A percentile compares a stretch with the other conserved stretches of the same genome.
Conservation (phyloP, 768 basidiomycete genomes). For the Amanita rubescens region DNA sequence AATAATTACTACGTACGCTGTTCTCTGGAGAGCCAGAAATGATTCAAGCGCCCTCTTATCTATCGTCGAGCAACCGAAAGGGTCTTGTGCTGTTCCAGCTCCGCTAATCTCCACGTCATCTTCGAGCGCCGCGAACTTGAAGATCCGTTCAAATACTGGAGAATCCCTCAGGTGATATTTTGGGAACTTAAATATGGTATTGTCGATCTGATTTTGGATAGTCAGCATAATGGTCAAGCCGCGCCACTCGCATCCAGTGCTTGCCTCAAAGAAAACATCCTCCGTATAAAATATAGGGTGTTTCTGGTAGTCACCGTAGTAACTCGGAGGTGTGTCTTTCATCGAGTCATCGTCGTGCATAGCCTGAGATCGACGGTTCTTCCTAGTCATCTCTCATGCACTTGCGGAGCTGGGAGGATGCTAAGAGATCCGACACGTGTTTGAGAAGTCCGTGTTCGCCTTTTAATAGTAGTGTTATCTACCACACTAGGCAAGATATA, state of each 20-base stretch:
- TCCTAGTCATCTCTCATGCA: too few species aligned
- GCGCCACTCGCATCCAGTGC: neutral
- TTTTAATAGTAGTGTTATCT: too few species aligned
- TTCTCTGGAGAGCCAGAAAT: neutral
- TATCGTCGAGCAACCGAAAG: neutral
- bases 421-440: too few species aligned
- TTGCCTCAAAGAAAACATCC: neutral
- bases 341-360: too few species aligned
- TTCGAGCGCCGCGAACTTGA: neutral
- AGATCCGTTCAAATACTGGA: neutral
- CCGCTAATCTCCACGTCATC: neutral
- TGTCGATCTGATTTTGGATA: neutral
- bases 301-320: neutral
- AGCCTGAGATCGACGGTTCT: too few species aligned
- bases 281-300: neutral
- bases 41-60: neutral
- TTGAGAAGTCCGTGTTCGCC: too few species aligned
- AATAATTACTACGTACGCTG: neutral
- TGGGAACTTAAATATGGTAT: neutral
- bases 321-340: neutral
- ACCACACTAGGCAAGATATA: too few species aligned
- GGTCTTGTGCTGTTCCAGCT: neutral
- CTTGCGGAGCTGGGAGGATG: too few species aligned
- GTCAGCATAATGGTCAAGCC: neutral
- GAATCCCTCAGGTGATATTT: neutral